A percentile compares a stretch with the other conserved stretches of the same genome.
phyloP scores from a whole-genome alignment of 1,284 basidiomycete genomes.

The Cutaneotrichosporon curvatum region DNA sequence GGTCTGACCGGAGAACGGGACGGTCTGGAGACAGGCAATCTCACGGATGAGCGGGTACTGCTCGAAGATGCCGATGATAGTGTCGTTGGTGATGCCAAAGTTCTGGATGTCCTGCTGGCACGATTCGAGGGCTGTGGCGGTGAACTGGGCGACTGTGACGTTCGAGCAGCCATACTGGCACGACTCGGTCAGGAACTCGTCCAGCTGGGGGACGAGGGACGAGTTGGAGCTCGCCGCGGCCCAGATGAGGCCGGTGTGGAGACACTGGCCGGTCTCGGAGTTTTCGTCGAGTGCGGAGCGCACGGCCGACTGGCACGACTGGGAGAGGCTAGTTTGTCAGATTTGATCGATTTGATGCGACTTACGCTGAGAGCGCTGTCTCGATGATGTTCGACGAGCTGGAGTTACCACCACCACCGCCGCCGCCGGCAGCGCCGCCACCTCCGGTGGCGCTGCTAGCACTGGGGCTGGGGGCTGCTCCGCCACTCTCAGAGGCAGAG shows the following conservation, averaged over 20 bases:
- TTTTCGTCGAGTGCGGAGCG: constrained; percentile 8
- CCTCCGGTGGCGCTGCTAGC: background rate
- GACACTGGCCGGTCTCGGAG: constrained; percentile 18
- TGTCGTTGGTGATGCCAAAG: constrained; percentile 24
- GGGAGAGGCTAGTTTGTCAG: constrained; percentile 1
- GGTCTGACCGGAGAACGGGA: background rate
- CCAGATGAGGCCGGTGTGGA: constrained; percentile 17
- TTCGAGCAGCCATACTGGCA: constrained; percentile 39
- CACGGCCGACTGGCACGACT: constrained; percentile 3
- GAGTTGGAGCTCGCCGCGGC: constrained; percentile 26
- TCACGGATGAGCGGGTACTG: constrained; percentile 40
- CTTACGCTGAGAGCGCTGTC: too few species aligned
- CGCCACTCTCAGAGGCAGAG: background rate
- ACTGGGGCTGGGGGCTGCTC: background rate
- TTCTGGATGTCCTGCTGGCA: constrained; percentile 33
- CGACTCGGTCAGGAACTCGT: constrained; percentile 30
- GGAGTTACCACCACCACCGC: background rate
- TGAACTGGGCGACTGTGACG: constrained; percentile 27
- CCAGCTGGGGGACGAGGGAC: constrained; percentile 32
- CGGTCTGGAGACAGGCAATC: constrained; percentile 38
- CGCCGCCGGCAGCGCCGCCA: background rate
- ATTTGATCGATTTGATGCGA: too few species aligned
- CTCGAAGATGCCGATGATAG: constrained; percentile 22
- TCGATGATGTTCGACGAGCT: background rate
- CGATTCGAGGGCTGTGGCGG: constrained; percentile 21